A percentile compares a stretch with the other conserved stretches of the same genome.
phyloP scores from a whole-genome alignment of 805 yeast species.

The Priceomyces castillae region DNA sequence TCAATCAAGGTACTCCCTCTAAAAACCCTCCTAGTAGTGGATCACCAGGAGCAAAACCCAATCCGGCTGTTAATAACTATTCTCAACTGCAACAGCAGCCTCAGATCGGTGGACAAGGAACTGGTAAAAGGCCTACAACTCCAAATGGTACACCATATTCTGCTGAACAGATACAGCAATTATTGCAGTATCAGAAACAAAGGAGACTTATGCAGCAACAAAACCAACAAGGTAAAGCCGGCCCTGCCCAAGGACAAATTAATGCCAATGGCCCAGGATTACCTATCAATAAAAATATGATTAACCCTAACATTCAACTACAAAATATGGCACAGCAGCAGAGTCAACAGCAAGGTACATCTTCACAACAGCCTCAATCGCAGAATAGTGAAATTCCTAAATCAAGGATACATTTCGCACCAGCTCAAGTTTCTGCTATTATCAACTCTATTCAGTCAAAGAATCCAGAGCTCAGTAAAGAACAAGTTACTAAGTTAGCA shows the following conservation, averaged over 20 bases:
- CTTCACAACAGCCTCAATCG: slow-evolving; percentile 3
- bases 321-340: slow-evolving; percentile 4
- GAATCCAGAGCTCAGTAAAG: slow-evolving; percentile 60
- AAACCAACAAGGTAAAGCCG: slow-evolving; percentile 21
- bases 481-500: slow-evolving; percentile 64
- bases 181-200: slow-evolving; percentile 52
- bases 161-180: slow-evolving; percentile 58
- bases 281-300: slow-evolving; percentile 3
- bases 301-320: slow-evolving; percentile 1
- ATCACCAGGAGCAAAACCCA: slow-evolving; percentile 1
- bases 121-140: slow-evolving; percentile 37
- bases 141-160: slow-evolving; percentile 60
- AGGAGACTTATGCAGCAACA: slow-evolving; percentile 47
- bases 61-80: not conserved
- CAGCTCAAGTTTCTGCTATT: slow-evolving; percentile 64
- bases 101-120: slow-evolving; percentile 1
- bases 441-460: slow-evolving; percentile 63
- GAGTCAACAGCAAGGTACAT: slow-evolving; percentile 1
- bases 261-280: slow-evolving; percentile 10
- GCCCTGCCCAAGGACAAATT: slow-evolving; percentile 15
- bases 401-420: slow-evolving; percentile 46
- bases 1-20: slow-evolving; percentile 7
- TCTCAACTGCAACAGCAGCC: slow-evolving; percentile 6
- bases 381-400: slow-evolving; percentile 13
- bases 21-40: not conserved